Base-by-base conservation (phyloP, 805 yeast genomes). In the Saccharomycopsis lassenensis region DNA sequence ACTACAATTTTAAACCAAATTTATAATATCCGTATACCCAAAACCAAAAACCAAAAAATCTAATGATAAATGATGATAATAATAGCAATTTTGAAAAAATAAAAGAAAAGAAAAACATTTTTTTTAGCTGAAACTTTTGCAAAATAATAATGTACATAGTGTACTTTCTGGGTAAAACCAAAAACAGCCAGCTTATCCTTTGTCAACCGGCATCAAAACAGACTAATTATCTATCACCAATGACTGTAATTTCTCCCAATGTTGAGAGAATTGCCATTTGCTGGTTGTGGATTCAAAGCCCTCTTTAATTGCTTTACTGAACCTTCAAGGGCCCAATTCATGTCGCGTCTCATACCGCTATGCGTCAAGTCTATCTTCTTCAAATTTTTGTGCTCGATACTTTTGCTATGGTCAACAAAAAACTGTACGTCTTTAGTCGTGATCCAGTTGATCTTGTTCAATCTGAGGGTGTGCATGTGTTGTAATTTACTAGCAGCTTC, bases 291-390 rank as follows among this genome's bases (percentile, higher is more conserved):
- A 19, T 34, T 22, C 7, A 41, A n/a, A 4, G 36, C 7, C n/a
- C 24, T 17, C n/a, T 27, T 29, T 5, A 43, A 15, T 7, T 39
- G 36, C 16, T 24, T 25, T 3, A 40, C 44, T 6, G 29, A 19
- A 10, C 46, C 46, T 12, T 33, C 37, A n/a, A 37, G 34, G 1
- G 46, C 46, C 46, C 46, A 43, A 15, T 27, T 14, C 21, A 43
- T 29, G 15, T 43, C 44, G 12, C 46, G 14, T 20, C 39, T 19
- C 46, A 43, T 43, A 7, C 46, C 46, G 24, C 39, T 33, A 17
- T 40, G 23, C 11, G 31, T 26, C 10, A 43, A 39, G 18, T 43
- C 40, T 10, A 43, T 11, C 18, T n/a, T 15, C 8, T 26, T 16
- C 26, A 42, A 33, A 20, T 26, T 33, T 3, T 23, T 19, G 20